Conservation (phyloP, 2,329 filamentous ascomycete species). For the Cadophora malorum region DNA sequence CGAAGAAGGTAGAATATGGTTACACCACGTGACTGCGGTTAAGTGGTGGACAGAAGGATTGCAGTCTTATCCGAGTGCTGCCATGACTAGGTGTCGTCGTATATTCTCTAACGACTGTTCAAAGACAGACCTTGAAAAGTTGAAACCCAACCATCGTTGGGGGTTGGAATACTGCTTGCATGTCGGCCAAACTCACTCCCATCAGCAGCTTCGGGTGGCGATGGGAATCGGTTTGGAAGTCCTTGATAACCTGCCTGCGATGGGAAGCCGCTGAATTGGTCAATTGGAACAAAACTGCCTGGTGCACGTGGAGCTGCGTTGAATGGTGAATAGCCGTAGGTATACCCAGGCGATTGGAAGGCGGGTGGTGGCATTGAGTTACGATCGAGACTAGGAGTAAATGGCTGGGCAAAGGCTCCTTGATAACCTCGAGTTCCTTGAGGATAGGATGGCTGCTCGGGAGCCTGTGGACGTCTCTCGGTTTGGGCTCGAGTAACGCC, state of each 20-base stretch:
- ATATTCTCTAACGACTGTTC: constrained; percentile 51
- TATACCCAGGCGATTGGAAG: constrained; percentile 50
- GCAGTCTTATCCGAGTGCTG: background rate
- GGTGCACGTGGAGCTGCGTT: constrained; percentile 48
- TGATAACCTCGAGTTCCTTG: constrained; percentile 42
- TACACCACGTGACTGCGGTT: constrained; percentile 5
- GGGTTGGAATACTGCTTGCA: constrained; percentile 48
- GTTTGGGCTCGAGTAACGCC: constrained; percentile 53
- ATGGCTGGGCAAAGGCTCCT: constrained; percentile 51
- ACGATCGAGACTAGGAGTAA: constrained; percentile 52
- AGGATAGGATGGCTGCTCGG: constrained; percentile 43
- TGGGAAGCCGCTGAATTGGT: constrained; percentile 52
- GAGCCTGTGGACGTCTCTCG: constrained; percentile 50
- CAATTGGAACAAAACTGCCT: constrained; percentile 50
- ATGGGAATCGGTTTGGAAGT: constrained; percentile 55
- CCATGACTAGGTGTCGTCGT: background rate
- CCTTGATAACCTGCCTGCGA: constrained; percentile 53
- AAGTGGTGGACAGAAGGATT: background rate
- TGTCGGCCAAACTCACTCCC: constrained; percentile 51
- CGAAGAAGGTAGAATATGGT: constrained; percentile 5
- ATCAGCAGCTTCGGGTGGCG: constrained; percentile 48
- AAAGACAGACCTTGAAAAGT: constrained; percentile 75
- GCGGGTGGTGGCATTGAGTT: constrained; percentile 48
- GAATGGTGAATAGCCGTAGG: constrained; percentile 53
- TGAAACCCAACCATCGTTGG: constrained; percentile 62